Conservation (phyloP, 2,329 filamentous ascomycete species). For the Talaromyces marneffei region DNA sequence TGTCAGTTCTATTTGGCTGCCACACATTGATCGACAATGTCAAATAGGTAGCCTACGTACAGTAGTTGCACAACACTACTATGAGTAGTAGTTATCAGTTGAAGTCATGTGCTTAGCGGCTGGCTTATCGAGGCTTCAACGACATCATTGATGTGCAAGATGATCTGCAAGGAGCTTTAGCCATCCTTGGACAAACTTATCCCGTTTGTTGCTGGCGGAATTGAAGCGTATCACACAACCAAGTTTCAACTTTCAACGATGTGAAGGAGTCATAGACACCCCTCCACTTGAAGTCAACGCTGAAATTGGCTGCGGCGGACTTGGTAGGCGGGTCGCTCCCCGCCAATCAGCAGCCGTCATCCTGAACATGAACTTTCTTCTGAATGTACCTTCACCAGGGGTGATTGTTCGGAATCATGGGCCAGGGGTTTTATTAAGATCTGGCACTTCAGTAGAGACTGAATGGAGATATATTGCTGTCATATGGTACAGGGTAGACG, state of each 20-base stretch:
- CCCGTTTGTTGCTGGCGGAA: background rate
- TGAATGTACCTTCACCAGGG: background rate
- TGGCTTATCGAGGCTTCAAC: background rate
- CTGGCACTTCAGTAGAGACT: background rate
- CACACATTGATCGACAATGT: background rate
- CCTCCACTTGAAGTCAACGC: no score
- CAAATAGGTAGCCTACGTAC: background rate
- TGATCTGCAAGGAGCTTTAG: background rate
- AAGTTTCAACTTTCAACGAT: background rate
- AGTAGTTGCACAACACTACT: background rate
- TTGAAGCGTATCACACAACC: background rate
- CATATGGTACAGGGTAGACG: background rate
- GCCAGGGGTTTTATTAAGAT: background rate
- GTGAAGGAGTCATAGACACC: background rate
- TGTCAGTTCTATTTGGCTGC: background rate
- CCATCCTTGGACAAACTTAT: background rate
- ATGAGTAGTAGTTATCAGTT: no score
- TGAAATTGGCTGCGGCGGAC: background rate
- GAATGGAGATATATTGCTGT: background rate
- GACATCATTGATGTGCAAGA: background rate
- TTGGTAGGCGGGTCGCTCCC: background rate
- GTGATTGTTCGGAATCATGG: background rate
- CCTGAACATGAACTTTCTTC: background rate
- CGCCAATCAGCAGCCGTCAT: background rate
- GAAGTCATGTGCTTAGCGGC: background rate